Evolutionary conservation across 2,329 filamentous ascomycete genomes (phyloP).

Genomic region (Arthrobotrys iridis): DNA sequence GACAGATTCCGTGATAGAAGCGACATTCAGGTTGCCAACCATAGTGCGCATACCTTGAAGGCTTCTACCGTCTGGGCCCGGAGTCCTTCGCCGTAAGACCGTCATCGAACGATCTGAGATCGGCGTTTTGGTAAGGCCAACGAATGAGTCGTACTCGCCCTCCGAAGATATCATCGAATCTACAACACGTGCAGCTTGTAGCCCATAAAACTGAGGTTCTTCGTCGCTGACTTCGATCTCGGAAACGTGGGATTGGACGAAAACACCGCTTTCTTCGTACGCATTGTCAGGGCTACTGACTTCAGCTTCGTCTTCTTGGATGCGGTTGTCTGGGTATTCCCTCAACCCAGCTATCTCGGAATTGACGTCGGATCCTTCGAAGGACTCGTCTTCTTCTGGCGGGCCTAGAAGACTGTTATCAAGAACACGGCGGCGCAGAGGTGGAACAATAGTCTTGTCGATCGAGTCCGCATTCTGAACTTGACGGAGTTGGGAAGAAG

Average conservation of each 20-base stretch:
- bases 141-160: slow-evolving; percentile 45
- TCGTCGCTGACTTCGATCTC: slow-evolving; percentile 44
- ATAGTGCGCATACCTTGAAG: slow-evolving; percentile 54
- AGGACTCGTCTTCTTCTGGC: slow-evolving; percentile 39
- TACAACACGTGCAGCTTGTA: slow-evolving; percentile 25
- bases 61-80: slow-evolving; percentile 48
- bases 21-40: slow-evolving; percentile 57
- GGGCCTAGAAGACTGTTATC: slow-evolving; percentile 45
- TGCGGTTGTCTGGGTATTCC: slow-evolving; percentile 27
- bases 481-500: slow-evolving; percentile 48
- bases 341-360: slow-evolving; percentile 46
- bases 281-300: slow-evolving; percentile 53
- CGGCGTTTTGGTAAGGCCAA: slow-evolving; percentile 37
- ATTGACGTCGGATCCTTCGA: slow-evolving; percentile 48
- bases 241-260: slow-evolving; percentile 53
- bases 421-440: slow-evolving; percentile 16
- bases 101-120: slow-evolving; percentile 50
- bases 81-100: slow-evolving; percentile 35
- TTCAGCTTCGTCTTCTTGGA: slow-evolving; percentile 52
- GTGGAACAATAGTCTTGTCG: slow-evolving; percentile 39
- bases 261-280: slow-evolving; percentile 51
- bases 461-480: slow-evolving; percentile 44
- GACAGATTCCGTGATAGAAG: slow-evolving; percentile 51
- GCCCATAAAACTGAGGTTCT: slow-evolving; percentile 32
- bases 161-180: slow-evolving; percentile 47